These are phyloP conservation scores for Pseudoneurospora amorphoporcata DNA, from an alignment of 495 filamentous ascomycete species.

Conservation along the genomic window DNA sequence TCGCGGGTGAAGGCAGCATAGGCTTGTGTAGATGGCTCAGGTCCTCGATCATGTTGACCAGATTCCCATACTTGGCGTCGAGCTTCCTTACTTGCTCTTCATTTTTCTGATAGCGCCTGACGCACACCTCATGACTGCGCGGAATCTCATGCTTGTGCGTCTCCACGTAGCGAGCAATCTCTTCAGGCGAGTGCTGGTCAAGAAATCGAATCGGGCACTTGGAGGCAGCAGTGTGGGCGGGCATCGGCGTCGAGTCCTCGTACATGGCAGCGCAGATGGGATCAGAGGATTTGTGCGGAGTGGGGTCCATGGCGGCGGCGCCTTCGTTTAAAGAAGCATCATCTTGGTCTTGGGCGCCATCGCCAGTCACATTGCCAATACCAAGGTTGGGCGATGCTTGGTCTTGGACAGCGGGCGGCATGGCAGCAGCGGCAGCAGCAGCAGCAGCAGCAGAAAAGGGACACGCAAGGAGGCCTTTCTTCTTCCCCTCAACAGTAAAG, in stretches of 20 bases:
- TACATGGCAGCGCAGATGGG: constrained; percentile 52
- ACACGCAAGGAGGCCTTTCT: constrained; percentile 49
- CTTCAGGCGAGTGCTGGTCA: constrained; percentile 81
- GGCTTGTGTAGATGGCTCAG: constrained; percentile 74
- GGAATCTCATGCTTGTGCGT: constrained; percentile 88
- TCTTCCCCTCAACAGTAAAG: constrained; percentile 53
- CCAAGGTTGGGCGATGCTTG: constrained; percentile 12
- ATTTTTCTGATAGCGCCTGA: constrained; percentile 76
- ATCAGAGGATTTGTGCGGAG: constrained; percentile 39
- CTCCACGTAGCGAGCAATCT: constrained; percentile 81
- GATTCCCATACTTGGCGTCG: constrained; percentile 82
- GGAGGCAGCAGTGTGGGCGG: constrained; percentile 39
- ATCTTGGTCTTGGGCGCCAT: constrained; percentile 16
- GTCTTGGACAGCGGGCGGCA: constrained; percentile 2
- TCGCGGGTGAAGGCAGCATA: constrained; percentile 54
- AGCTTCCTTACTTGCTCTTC: constrained; percentile 70
- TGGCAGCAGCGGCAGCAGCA: background rate
- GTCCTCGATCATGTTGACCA: constrained; percentile 84
- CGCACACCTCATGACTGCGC: constrained; percentile 81
- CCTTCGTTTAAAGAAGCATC: background rate
- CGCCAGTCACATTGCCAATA: constrained; percentile 6
- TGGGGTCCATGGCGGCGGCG: constrained; percentile 10
- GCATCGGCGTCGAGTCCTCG: constrained; percentile 41
- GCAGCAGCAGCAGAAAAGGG: constrained; percentile 37
- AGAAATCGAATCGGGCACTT: constrained; percentile 84